Evolutionary conservation across 2,329 filamentous ascomycete genomes (phyloP).

Genomic region (Apiospora arundinis): DNA sequence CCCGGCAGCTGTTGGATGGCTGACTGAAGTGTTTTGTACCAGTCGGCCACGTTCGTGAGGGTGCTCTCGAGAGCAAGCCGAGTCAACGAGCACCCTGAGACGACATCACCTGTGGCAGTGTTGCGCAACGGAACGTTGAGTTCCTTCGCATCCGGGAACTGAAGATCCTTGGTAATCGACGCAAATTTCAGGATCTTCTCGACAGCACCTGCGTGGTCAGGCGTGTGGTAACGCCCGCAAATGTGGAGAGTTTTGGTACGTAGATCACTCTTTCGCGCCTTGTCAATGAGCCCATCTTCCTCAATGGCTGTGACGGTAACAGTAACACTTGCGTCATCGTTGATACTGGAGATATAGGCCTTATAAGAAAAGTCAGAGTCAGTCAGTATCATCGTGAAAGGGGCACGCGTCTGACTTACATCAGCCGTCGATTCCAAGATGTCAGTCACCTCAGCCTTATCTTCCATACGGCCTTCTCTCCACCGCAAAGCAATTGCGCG

Average conservation of each 20-base stretch:
- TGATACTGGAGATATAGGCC: constrained; percentile 24
- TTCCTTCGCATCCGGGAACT: constrained; percentile 4
- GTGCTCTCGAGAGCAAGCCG: neutral
- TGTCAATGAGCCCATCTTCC: constrained; percentile 20
- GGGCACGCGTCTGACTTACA: neutral
- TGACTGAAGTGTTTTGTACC: neutral
- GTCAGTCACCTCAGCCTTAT: neutral
- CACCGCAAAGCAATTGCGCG: neutral
- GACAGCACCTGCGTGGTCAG: constrained; percentile 13
- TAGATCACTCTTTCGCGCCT: constrained; percentile 7
- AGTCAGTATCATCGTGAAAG: neutral
- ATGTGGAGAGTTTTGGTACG: constrained; percentile 23
- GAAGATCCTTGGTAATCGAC: neutral
- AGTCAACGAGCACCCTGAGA: constrained; percentile 12
- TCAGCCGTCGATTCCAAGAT: neutral
- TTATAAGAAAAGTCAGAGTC: neutral
- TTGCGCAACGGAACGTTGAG: neutral
- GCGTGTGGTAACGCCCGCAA: constrained; percentile 26
- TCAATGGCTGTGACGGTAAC: constrained; percentile 24
- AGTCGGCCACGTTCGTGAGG: neutral
- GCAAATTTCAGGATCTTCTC: constrained; percentile 19
- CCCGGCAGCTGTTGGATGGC: neutral
- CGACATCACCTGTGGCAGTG: constrained; percentile 6
- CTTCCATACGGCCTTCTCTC: neutral
- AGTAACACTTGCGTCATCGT: constrained; percentile 22